Evolutionary conservation across 1,284 basidiomycete species (phyloP).

Genomic region (Pulchroboletus neoregius): DNA sequence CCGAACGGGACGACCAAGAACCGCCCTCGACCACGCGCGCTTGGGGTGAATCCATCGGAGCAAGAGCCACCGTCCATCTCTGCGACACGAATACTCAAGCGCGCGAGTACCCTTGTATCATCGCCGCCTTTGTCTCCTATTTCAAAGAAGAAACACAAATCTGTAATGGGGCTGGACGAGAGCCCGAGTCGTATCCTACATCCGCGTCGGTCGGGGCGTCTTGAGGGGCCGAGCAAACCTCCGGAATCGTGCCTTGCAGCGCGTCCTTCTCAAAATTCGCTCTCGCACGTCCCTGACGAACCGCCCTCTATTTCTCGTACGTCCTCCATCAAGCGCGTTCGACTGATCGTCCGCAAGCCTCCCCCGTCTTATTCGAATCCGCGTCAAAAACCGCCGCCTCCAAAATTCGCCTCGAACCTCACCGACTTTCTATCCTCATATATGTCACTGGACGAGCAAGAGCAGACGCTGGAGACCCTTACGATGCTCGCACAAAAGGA

Average conservation of each 20-base stretch:
- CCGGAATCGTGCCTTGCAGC: conserved; percentile 4
- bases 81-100: conserved; percentile 17
- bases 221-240: conserved; percentile 20
- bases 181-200: neutral
- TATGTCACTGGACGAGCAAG: conserved; percentile 45
- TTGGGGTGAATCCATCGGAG: conserved; percentile 7
- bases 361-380: conserved; percentile 62
- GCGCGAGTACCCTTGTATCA: conserved; percentile 8
- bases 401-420: conserved; percentile 54
- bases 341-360: conserved; percentile 65
- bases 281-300: neutral
- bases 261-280: neutral
- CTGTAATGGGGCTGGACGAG: conserved; percentile 10
- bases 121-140: conserved; percentile 23
- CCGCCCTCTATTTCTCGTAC: conserved; percentile 9
- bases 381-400: conserved; percentile 54
- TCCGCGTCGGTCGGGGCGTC: conserved; percentile 24
- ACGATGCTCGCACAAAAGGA: conserved; percentile 46
- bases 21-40: conserved; percentile 10
- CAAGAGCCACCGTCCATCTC: conserved; percentile 12
- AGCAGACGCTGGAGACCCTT: conserved; percentile 43
- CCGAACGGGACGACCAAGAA: conserved; percentile 15
- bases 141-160: conserved; percentile 27
- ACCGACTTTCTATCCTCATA: conserved; percentile 60
- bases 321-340: conserved; percentile 54